Conservation (phyloP, 73 alveolate species). For the Uronychia setigera region DNA sequence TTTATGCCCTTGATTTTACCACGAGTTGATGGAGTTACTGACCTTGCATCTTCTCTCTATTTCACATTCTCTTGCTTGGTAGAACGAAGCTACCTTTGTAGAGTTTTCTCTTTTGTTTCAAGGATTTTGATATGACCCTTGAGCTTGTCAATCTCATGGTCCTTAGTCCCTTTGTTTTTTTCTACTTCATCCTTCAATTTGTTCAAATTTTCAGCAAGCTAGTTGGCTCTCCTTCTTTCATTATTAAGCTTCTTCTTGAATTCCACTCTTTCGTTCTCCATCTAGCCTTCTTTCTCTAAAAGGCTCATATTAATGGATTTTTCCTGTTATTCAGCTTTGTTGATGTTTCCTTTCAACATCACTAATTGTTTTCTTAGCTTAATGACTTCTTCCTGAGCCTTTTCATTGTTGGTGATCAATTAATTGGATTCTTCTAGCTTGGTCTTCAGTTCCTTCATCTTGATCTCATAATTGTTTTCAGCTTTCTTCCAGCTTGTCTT, state of each 20-base stretch:
- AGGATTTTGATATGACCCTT: not conserved
- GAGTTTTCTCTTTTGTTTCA: not conserved
- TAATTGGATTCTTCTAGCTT: not conserved
- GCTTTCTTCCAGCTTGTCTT: not conserved
- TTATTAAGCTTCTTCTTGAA: not conserved
- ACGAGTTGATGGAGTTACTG: not conserved
- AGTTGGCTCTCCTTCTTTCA: not conserved
- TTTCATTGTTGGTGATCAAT: not conserved
- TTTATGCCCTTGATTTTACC: not conserved
- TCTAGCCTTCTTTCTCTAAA: not conserved
- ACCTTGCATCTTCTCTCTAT: not conserved
- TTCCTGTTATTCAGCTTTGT: not conserved
- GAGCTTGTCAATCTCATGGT: not conserved
- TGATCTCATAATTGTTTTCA: not conserved
- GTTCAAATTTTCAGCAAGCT: not conserved
- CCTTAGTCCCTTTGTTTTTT: not conserved
- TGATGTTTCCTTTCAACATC: not conserved
- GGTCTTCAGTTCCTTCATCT: not conserved
- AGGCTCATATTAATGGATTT: not conserved
- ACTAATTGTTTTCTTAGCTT: not conserved
- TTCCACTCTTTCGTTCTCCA: not conserved
- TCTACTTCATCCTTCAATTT: not conserved
- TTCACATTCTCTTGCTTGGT: not conserved
- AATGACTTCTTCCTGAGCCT: not conserved
- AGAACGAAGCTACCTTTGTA: not conserved